Evolutionary conservation across 208 protist species (phyloP).

Genomic region (Wallacemonas sp.): DNA sequence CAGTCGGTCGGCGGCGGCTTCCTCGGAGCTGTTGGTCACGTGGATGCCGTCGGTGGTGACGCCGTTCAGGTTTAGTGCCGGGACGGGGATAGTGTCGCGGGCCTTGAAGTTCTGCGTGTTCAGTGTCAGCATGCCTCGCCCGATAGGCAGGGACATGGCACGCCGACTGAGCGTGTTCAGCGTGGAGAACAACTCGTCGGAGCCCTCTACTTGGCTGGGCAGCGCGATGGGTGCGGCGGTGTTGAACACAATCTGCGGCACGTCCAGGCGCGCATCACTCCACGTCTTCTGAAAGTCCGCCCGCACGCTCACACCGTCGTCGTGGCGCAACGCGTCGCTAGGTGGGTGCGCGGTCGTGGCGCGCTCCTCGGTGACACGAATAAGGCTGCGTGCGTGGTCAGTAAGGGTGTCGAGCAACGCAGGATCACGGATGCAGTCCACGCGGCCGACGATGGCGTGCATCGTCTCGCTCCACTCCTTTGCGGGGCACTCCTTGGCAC

Average conservation of each 20-base stretch:
- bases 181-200: conserved; percentile 45
- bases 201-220: conserved; percentile 41
- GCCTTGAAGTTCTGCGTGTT: conserved; percentile 77
- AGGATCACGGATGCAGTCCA: conserved; percentile 39
- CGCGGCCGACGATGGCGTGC: conserved; percentile 56
- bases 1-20: conserved; percentile 26
- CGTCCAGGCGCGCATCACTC: conserved; percentile 64
- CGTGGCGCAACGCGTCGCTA: conserved; percentile 46
- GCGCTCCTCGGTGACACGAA: conserved; percentile 60
- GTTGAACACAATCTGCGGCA: conserved; percentile 73
- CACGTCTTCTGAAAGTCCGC: conserved; percentile 72
- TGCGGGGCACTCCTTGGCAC: conserved; percentile 37
- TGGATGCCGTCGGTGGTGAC: conserved; percentile 63
- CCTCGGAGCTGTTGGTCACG: conserved; percentile 53
- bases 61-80: conserved; percentile 62
- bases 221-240: conserved; percentile 63
- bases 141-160: conserved; percentile 56
- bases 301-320: conserved; percentile 79
- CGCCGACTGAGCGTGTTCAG: conserved; percentile 45
- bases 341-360: conserved; percentile 47
- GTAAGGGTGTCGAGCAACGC: conserved; percentile 3
- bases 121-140: conserved; percentile 83
- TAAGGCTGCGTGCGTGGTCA: conserved; percentile 40
- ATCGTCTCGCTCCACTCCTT: conserved; percentile 43
- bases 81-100: conserved; percentile 80